These are phyloP conservation scores for Lantana camara DNA, from an alignment of 257 asterid species.

Conservation along the genomic window DNA sequence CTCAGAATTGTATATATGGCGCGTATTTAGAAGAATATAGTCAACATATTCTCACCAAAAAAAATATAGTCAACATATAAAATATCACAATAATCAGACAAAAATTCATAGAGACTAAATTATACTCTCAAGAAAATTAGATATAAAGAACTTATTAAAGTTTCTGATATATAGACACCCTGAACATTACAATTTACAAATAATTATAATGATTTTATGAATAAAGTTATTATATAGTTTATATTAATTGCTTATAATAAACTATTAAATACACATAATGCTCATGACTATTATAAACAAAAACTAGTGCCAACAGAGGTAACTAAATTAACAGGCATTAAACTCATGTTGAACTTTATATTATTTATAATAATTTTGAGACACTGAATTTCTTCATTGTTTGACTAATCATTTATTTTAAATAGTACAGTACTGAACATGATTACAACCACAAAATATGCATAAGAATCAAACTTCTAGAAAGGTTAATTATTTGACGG, in stretches of 20 bases:
- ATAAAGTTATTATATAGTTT: no score
- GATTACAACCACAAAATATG: background rate
- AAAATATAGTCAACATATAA: background rate
- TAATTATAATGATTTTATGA: no score
- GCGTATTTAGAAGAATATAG: background rate
- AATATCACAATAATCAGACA: background rate
- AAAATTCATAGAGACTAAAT: background rate
- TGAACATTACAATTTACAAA: no score
- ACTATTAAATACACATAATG: no score
- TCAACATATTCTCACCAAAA: no score
- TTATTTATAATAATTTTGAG: background rate
- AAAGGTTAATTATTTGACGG: constrained; percentile 24
- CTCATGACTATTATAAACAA: no score
- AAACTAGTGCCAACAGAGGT: no score
- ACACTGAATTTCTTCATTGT: background rate
- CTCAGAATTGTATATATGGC: background rate
- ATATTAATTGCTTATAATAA: no score
- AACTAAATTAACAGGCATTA: no score
- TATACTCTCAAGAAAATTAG: background rate
- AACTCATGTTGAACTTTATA: no score
- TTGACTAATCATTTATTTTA: background rate
- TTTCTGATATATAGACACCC: no score
- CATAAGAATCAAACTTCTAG: background rate
- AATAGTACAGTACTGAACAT: no score
- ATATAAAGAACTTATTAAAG: background rate